A percentile compares a stretch with the other conserved stretches of the same genome.
These are phyloP conservation scores for Neoboletus subvelutipes DNA, from an alignment of 768 basidiomycete species.

Conservation along the genomic window DNA sequence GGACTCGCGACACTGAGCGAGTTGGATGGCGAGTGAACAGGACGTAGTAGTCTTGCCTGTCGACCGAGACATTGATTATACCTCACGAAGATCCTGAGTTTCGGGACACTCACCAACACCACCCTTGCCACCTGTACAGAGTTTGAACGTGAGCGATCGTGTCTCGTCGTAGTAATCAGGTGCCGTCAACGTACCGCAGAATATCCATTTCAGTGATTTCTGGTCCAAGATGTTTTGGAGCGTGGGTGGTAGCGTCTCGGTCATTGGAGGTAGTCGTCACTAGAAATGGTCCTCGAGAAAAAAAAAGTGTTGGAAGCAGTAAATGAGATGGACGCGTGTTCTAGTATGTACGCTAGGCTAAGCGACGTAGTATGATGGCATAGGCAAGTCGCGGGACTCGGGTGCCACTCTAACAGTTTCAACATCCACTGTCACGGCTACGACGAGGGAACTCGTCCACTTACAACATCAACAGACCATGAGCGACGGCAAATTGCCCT, in stretches of 20 bases:
- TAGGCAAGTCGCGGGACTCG: neutral
- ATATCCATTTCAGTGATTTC: constrained; percentile 94
- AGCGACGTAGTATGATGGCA: constrained; percentile 10
- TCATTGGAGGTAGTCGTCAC: constrained; percentile 38
- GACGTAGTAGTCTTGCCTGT: constrained; percentile 97
- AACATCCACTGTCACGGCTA: too few species aligned
- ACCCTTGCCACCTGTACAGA: constrained; percentile 84
- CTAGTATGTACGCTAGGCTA: constrained; percentile 12
- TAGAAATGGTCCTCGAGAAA: constrained; percentile 2
- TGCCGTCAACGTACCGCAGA: constrained; percentile 73
- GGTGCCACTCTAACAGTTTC: constrained; percentile 10
- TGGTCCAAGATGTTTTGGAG: constrained; percentile 96
- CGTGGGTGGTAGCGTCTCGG: constrained; percentile 70
- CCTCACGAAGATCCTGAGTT: neutral
- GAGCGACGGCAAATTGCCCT: constrained; percentile 32
- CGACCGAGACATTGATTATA: neutral
- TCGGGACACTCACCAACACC: constrained; percentile 76
- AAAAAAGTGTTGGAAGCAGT: constrained; percentile 1
- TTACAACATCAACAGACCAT: constrained; percentile 12
- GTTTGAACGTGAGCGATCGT: constrained; percentile 13
- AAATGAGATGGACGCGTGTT: constrained; percentile 22
- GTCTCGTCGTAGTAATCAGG: constrained; percentile 9
- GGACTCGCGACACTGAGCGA: constrained; percentile 87
- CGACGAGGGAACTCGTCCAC: neutral
- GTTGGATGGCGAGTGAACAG: constrained; percentile 95